Percentiles rank a stretch among this genome's conserved stretches.
Evolutionary conservation across 805 yeast species (phyloP).

Genomic region (Ogataea allantospora): DNA sequence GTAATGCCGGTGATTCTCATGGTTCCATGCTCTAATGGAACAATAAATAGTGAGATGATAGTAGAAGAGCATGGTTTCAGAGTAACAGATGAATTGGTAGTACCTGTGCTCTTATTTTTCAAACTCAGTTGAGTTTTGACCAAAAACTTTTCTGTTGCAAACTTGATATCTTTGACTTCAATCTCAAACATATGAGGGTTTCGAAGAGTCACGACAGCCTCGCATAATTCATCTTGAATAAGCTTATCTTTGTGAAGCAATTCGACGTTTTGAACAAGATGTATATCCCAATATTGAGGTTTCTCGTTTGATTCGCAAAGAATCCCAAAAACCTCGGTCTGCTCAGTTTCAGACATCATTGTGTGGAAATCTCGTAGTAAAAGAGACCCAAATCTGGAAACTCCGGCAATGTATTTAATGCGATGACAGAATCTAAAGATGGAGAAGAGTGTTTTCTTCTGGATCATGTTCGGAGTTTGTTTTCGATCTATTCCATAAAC

Average conservation of each 20-base stretch:
- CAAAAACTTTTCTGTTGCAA: conserved; percentile 33
- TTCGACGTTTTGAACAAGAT: conserved; percentile 36
- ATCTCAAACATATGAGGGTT: conserved; percentile 81
- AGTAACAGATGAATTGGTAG: conserved; percentile 23
- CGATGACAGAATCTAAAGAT: conserved; percentile 54
- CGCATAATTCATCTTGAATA: conserved; percentile 64
- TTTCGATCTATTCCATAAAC: conserved; percentile 48
- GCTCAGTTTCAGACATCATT: conserved; percentile 58
- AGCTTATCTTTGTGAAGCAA: conserved; percentile 25
- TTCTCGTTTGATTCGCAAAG: conserved; percentile 31
- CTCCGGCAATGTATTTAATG: conserved; percentile 43
- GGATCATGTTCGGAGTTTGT: conserved; percentile 17
- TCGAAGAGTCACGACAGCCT: conserved; percentile 56
- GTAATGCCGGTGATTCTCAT: conserved; percentile 50
- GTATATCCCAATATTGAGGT: conserved; percentile 70
- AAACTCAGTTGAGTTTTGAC: conserved; percentile 27
- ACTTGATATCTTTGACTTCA: conserved; percentile 48
- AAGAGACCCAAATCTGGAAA: conserved; percentile 48
- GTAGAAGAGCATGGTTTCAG: conserved; percentile 39
- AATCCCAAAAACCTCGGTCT: conserved; percentile 37
- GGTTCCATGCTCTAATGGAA: conserved; percentile 48
- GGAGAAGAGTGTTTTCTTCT: conserved; percentile 42
- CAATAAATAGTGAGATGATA: conserved; percentile 43
- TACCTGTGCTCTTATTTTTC: conserved; percentile 17
- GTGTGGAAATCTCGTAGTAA: conserved; percentile 55